Conservation (phyloP, 805 yeast genomes). For the Starmerella roubikii region DNA sequence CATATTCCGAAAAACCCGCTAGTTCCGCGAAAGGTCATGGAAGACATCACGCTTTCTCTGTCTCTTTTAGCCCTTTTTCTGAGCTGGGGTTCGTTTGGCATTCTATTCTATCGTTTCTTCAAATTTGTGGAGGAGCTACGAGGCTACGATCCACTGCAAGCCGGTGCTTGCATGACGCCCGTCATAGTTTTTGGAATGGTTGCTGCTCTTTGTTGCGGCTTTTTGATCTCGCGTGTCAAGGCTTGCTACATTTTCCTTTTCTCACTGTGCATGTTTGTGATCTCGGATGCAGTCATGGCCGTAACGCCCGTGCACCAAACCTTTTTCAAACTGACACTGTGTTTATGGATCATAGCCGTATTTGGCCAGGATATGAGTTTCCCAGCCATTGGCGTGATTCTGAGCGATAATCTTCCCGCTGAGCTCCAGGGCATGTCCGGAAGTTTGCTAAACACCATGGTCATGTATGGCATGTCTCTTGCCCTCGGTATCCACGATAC, state of each 20-base stretch:
- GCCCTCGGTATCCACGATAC: conserved; percentile 51
- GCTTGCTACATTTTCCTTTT: conserved; percentile 39
- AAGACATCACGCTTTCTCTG: conserved; percentile 27
- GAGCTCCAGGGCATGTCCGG: conserved; percentile 69
- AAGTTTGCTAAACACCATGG: conserved; percentile 52
- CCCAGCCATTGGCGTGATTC: conserved; percentile 54
- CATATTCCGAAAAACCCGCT: conserved; percentile 59
- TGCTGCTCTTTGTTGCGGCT: conserved; percentile 42
- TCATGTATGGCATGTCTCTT: conserved; percentile 56
- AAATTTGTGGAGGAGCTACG: conserved; percentile 38
- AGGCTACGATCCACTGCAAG: conserved; percentile 33
- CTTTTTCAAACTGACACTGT: conserved; percentile 45
- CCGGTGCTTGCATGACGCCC: conserved; percentile 35
- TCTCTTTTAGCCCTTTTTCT: conserved; percentile 39
- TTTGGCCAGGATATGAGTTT: conserved; percentile 70
- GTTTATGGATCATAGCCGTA: conserved; percentile 40
- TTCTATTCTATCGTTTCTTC: conserved; percentile 53
- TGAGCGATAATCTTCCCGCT: conserved; percentile 45
- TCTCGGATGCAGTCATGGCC: conserved; percentile 6
- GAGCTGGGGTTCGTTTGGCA: conserved; percentile 48
- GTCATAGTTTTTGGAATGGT: conserved; percentile 39
- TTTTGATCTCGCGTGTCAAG: conserved; percentile 33
- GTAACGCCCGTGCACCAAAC: conserved; percentile 39
- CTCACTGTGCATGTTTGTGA: conserved; percentile 40
- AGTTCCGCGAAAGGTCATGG: conserved; percentile 31